Evolutionary conservation across 1,139 yeast species (phyloP).

Genomic region (Hyphopichia khmerensis): DNA sequence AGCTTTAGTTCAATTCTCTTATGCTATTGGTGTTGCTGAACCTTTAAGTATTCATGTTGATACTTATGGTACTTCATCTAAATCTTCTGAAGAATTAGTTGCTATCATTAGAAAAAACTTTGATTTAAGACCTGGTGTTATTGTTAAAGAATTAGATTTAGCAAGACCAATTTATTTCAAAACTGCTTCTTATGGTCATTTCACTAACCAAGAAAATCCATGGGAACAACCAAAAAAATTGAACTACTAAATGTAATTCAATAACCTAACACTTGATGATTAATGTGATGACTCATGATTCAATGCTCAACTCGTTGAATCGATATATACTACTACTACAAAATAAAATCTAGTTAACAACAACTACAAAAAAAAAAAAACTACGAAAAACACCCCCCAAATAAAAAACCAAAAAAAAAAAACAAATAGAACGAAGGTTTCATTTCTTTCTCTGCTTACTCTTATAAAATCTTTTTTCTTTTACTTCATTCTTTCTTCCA

Average conservation of each 20-base stretch:
- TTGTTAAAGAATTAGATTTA: slow-evolving; percentile 92
- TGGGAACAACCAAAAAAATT: slow-evolving; percentile 98
- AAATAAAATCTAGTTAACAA: too few relatives aligned
- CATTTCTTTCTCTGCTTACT: slow-evolving; percentile 11
- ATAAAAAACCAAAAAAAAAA: slow-evolving; percentile 4
- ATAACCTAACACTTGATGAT: slow-evolving; percentile 23
- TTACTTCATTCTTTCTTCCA: slow-evolving; percentile 7
- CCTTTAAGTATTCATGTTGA: slow-evolving; percentile 97
- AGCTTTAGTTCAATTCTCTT: slow-evolving; percentile 96
- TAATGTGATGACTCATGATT: slow-evolving; percentile 46
- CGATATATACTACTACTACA: slow-evolving; percentile 6
- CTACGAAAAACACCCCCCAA: not conserved
- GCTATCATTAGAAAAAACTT: slow-evolving; percentile 89
- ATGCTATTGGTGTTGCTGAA: slow-evolving; percentile 99
- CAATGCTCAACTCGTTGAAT: slow-evolving; percentile 58
- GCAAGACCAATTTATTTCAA: slow-evolving; percentile 99
- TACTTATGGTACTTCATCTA: slow-evolving; percentile 94
- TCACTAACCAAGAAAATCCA: slow-evolving; percentile 97
- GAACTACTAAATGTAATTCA: slow-evolving; percentile 58
- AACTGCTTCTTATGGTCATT: slow-evolving; percentile 99
- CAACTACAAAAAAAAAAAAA: not conserved
- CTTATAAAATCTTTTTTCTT: slow-evolving; percentile 6
- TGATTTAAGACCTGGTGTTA: slow-evolving; percentile 99
- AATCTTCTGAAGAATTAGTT: slow-evolving; percentile 86
- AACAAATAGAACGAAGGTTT: slow-evolving; percentile 4